phyloP scores from a whole-genome alignment of 2,329 filamentous ascomycete genomes.

The Colletotrichum brevisporum region DNA sequence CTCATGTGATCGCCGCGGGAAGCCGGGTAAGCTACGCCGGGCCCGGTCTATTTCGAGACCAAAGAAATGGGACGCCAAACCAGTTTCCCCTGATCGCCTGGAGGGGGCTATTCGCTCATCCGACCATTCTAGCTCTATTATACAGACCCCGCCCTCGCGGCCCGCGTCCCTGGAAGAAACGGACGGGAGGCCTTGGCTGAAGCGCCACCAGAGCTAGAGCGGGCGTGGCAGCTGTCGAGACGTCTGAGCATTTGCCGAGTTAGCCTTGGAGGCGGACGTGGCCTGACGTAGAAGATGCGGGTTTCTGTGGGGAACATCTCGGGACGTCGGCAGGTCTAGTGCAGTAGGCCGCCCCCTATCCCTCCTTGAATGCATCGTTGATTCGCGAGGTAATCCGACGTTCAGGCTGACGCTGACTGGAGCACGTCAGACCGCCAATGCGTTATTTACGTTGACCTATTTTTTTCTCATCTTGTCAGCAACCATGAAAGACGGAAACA shows the following conservation, averaged over 20 bases:
- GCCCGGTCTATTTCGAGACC: constrained; percentile 15
- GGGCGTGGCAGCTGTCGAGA: constrained; percentile 5
- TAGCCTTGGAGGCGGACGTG: constrained; percentile 13
- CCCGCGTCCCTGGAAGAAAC: constrained; percentile 16
- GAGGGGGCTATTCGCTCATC: background rate
- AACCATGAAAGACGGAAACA: no score
- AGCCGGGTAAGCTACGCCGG: constrained; percentile 10
- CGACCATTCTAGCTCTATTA: background rate
- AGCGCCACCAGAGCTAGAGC: background rate
- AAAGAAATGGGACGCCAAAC: background rate
- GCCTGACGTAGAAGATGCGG: constrained; percentile 26
- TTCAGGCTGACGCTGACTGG: background rate
- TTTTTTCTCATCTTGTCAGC: no score
- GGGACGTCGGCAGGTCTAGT: constrained; percentile 28
- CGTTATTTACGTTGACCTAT: background rate
- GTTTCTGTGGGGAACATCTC: constrained; percentile 25
- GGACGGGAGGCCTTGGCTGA: constrained; percentile 18
- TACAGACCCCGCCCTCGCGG: background rate
- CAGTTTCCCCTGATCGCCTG: constrained; percentile 19
- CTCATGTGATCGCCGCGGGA: constrained; percentile 31
- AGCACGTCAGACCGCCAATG: constrained; percentile 1
- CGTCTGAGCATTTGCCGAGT: constrained; percentile 24
- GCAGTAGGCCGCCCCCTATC: background rate
- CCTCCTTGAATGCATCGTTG: background rate
- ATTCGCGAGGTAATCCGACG: background rate